Conservation (phyloP, 2,329 filamentous ascomycete genomes). For the Xylaria sp. region DNA sequence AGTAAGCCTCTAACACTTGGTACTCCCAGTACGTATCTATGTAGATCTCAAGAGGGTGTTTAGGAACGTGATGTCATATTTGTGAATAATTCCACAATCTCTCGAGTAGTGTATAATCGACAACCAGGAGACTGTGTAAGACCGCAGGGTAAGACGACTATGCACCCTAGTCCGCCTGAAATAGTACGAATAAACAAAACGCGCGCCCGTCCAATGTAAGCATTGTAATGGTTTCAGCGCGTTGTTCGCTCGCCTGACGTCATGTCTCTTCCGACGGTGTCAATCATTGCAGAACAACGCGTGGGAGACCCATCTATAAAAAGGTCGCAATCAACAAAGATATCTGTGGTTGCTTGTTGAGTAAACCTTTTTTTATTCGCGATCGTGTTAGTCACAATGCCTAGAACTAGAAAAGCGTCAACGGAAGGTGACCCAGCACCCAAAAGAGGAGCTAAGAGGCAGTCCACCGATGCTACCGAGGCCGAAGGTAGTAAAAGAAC, state of each 20-base stretch:
- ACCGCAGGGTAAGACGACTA: no score
- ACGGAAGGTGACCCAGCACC: neutral
- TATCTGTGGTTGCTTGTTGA: neutral
- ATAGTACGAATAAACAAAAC: no score
- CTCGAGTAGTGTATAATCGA: no score
- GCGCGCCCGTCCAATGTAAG: no score
- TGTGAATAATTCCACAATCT: no score
- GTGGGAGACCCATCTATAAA: neutral
- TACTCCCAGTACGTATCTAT: no score
- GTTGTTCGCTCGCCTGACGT: neutral
- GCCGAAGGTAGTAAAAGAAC: slow-evolving; percentile 14
- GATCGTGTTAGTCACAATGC: neutral
- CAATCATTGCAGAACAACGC: neutral
- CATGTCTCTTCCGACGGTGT: neutral
- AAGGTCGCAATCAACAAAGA: neutral
- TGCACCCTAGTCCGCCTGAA: no score
- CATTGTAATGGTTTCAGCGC: neutral
- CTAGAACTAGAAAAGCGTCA: neutral
- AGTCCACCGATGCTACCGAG: neutral
- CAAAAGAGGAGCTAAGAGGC: slow-evolving; percentile 18
- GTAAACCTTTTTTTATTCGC: neutral
- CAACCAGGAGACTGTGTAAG: no score
- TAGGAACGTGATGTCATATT: no score
- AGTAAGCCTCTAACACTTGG: no score
- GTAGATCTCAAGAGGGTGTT: no score